Base-by-base conservation (phyloP, 192 early-diverging fungal species). In the Mortierella claussenii region DNA sequence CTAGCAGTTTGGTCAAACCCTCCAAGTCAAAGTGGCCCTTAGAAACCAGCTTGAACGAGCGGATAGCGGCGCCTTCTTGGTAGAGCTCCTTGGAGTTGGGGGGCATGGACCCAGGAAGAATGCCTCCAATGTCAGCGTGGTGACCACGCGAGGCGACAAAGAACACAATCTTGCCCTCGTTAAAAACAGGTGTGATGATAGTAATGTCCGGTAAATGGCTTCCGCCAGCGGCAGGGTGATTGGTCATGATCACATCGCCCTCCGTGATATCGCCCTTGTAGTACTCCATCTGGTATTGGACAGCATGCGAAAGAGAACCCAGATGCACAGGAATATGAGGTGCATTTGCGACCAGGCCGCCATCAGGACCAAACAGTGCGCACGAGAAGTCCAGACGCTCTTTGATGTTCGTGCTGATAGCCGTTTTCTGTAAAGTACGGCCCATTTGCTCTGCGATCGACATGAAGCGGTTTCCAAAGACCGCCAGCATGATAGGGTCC, bases 371-470 rank as follows among this genome's bases (percentile, higher is more conserved):
- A 89, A 99, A 99, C 33, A 99, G 73, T 2, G 95, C 97, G 69
- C 97, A 99, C 2, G 93, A 95, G 78, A 99, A 99, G 75, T 99
- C 97, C 32, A 99, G 83, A 12, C 97, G 90, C 79, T 99, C 97
- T 64, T 99, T 99, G 75, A 99, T 99, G 59, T 99, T 99, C 24
- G 97, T 98, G 37, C 91, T 93, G 44, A 98, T 92, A 24, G 95
- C 84, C 2, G 97, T 99, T 79, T 97, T 94, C 78, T 98, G 94
- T 10, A 98, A 79, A 24, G 96, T 95, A 24, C 91, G 83, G 18
- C 96, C 96, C 96, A 98, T 98, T 80, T 98, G 96, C 76, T 98
- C 96, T 9, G 96, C 97, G 78, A 99, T 97, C 54, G 85, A 87
- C 97, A 99, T 99, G 68, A 99, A 99, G 15, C 97, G 88, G 82